Evolutionary conservation across 2,329 filamentous ascomycete genomes (phyloP).

Genomic region (Chaetoscypha palmicola): DNA sequence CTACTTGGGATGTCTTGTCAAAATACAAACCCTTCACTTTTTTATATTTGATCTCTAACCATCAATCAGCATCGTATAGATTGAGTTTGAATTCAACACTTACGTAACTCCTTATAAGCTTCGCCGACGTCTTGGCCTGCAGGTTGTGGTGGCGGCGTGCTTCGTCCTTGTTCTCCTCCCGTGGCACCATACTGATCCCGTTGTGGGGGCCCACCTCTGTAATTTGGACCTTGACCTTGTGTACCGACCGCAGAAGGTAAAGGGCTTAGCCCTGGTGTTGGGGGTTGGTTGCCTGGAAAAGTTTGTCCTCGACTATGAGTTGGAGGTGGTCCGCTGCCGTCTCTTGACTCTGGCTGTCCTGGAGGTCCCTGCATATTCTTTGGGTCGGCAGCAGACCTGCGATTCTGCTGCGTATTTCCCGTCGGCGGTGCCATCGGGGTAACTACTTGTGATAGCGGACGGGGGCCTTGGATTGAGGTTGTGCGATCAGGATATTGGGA

Average conservation of each 20-base stretch:
- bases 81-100: slow-evolving; percentile 15
- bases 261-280: slow-evolving; percentile 23
- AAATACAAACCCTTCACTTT: slow-evolving; percentile 98
- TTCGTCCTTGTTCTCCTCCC: slow-evolving; percentile 37
- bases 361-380: slow-evolving; percentile 23
- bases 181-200: slow-evolving; percentile 25
- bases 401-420: slow-evolving; percentile 21
- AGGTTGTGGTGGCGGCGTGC: slow-evolving; percentile 37
- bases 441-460: slow-evolving; percentile 23
- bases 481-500: slow-evolving; percentile 25
- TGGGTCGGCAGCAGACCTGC: slow-evolving; percentile 25
- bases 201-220: slow-evolving; percentile 30
- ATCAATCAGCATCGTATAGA: slow-evolving; percentile 10
- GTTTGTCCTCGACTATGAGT: slow-evolving; percentile 24
- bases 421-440: slow-evolving; percentile 25
- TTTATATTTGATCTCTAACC: slow-evolving; percentile 83
- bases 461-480: slow-evolving; percentile 20
- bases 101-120: slow-evolving; percentile 39
- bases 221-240: slow-evolving; percentile 26
- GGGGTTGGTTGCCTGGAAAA: slow-evolving; percentile 19
- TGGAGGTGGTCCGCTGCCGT: slow-evolving; percentile 18
- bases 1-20: slow-evolving; percentile 82
- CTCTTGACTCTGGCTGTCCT: slow-evolving; percentile 24
- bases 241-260: slow-evolving; percentile 15
- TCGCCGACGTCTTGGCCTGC: slow-evolving; percentile 27